phyloP scores from a whole-genome alignment of 2,329 filamentous ascomycete species.

The Thermothelomyces thermophilus region DNA sequence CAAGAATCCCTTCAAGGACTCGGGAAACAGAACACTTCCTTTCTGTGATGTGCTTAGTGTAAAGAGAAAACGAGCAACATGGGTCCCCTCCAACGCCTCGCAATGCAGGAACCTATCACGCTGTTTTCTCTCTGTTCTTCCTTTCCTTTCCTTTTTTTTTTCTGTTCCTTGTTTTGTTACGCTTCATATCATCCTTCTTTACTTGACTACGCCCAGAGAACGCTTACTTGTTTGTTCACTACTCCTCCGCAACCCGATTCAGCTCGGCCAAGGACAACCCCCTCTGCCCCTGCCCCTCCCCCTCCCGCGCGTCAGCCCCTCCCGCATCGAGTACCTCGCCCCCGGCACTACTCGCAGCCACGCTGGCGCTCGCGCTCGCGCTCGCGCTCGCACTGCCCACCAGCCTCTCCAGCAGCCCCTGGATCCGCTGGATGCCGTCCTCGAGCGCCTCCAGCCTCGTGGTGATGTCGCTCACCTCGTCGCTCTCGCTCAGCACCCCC shows the following conservation, averaged over 20 bases:
- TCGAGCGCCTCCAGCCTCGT: slow-evolving; percentile 45
- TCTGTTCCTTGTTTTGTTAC: too few relatives aligned
- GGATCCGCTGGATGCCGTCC: slow-evolving; percentile 37
- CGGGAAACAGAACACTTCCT: too few relatives aligned
- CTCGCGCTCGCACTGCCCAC: slow-evolving; percentile 10
- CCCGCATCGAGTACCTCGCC: not conserved
- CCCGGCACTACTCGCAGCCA: not conserved
- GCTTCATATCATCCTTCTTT: not conserved
- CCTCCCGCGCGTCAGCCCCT: not conserved
- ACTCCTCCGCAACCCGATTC: slow-evolving; percentile 16
- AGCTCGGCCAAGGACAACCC: slow-evolving; percentile 9
- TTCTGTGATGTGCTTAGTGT: too few relatives aligned
- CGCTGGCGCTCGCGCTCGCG: not conserved
- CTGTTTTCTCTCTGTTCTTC: not conserved
- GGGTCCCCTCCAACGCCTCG: not conserved
- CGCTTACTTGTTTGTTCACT: slow-evolving; percentile 1
- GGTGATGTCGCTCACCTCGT: slow-evolving; percentile 39
- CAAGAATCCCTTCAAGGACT: too few relatives aligned
- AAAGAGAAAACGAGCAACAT: too few relatives aligned
- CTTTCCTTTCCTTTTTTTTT: not conserved
- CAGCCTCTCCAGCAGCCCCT: slow-evolving; percentile 28
- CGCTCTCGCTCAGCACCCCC: slow-evolving; percentile 41
- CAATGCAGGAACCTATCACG: not conserved
- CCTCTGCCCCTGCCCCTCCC: not conserved
- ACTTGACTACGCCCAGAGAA: not conserved